These are phyloP conservation scores for Penicillium sp. DNA, from an alignment of 2,329 filamentous ascomycete genomes.

Conservation along the genomic window DNA sequence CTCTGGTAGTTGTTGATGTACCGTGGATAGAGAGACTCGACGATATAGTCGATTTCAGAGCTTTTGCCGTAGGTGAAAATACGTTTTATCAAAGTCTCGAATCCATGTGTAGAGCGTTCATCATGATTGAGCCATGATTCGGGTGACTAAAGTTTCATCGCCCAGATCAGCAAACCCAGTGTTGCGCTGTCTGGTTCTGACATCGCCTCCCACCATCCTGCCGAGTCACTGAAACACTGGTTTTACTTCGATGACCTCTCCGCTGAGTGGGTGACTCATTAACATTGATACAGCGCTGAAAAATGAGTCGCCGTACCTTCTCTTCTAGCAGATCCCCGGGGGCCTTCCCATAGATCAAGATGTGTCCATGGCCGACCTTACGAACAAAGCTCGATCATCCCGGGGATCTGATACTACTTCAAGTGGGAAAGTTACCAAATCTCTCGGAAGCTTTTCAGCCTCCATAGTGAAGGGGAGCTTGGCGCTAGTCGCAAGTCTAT, in stretches of 20 bases:
- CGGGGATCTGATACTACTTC: slow-evolving; percentile 20
- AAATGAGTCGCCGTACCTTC: slow-evolving; percentile 85
- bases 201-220: slow-evolving; percentile 27
- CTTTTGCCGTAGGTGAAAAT: too few species aligned
- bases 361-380: slow-evolving; percentile 32
- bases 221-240: slow-evolving; percentile 73
- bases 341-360: slow-evolving; percentile 72
- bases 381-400: slow-evolving; percentile 34
- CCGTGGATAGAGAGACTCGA: too few species aligned
- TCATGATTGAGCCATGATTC: slow-evolving; percentile 50
- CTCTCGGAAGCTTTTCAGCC: slow-evolving; percentile 15
- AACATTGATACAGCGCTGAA: slow-evolving; percentile 73
- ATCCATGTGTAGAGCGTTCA: too few species aligned
- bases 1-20: too few species aligned
- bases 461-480: not conserved
- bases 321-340: slow-evolving; percentile 78
- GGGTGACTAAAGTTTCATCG: slow-evolving; percentile 89
- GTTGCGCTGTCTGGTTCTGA: slow-evolving; percentile 15
- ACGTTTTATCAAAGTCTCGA: too few species aligned
- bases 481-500: too few species aligned
- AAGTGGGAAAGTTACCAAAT: slow-evolving; percentile 20
- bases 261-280: slow-evolving; percentile 67
- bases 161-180: slow-evolving; percentile 61
- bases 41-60: too few species aligned
- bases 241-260: slow-evolving; percentile 85